Evolutionary conservation across 345 rosid genomes (phyloP).

Genomic region (Dovyalis caffra): DNA sequence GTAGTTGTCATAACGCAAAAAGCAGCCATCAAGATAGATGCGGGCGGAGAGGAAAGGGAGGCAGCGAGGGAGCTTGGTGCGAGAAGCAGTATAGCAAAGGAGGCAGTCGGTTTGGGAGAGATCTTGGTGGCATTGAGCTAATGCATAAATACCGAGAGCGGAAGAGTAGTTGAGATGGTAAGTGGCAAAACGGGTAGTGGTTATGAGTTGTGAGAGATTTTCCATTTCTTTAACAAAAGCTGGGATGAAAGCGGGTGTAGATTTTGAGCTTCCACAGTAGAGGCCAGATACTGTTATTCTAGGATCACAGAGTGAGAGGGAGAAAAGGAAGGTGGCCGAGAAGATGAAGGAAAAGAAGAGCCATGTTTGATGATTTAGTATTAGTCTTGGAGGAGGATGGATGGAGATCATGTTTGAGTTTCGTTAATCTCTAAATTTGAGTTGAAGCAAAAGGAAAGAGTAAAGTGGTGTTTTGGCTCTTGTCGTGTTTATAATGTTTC

Average conservation of each 20-base stretch:
- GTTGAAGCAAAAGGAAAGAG: too few species aligned
- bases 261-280: conserved; percentile 32
- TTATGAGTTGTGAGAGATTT: conserved; percentile 27
- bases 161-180: conserved; percentile 14
- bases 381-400: background rate
- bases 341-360: background rate
- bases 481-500: too few species aligned
- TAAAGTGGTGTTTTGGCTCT: too few species aligned
- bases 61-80: conserved; percentile 59
- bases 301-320: conserved; percentile 34
- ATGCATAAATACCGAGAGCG: conserved; percentile 29
- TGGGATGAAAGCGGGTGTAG: conserved; percentile 27
- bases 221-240: conserved; percentile 49
- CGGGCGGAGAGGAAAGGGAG: conserved; percentile 45
- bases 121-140: conserved; percentile 61
- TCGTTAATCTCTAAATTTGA: too few species aligned
- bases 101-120: conserved; percentile 63
- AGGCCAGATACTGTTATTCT: conserved; percentile 41
- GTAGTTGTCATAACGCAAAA: conserved; percentile 56
- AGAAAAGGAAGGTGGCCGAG: background rate
- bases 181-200: conserved; percentile 35
- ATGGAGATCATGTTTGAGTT: background rate
- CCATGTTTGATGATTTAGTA: background rate
- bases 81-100: conserved; percentile 53
- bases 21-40: conserved; percentile 65